Evolutionary conservation across 2,329 filamentous ascomycete genomes (phyloP), one percentile per base, ranked within the genome.

Genomic region (Pseudogymnoascus sp.): DNA sequence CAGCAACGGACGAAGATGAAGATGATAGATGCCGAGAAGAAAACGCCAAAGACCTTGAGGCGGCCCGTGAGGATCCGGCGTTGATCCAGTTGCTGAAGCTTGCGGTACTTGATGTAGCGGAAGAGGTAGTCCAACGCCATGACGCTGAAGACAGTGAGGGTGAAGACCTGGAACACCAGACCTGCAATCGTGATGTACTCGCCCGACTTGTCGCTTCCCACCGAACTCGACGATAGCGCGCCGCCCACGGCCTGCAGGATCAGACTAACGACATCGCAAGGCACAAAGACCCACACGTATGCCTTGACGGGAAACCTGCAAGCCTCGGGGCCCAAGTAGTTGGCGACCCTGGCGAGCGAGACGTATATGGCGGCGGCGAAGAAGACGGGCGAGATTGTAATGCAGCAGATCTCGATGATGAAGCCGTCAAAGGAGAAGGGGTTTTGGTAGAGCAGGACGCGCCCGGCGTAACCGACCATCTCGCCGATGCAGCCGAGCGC

Each of bases 381-480:
- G 69, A 87, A 88, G 1, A 85, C 85, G 0, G 86, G 86, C 0
- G 77, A 85, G 62, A 88, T 80, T 2, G 85, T 88, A 61, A 89
- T 75, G 65, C 80, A 83, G 68, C 81, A 78, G 39, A 86, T 80
- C 69, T 87, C 83, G 38, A 85, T 80, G 60, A 81, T 67, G 70
- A 82, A 82, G 18, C 74, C 73, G 43, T 72, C 70, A 64, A 77
- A 70, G 18, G 67, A 65, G 75, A 78, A 86, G 3, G 78, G 78
- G 67, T 87, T 79, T 39, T 78, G 58, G 68, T 78, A 79, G 67
- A 83, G 79, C 67, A 80, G 73, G 36, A 88, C 73, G 12, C 86
- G 78, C 2, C 81, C 85, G 0, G 70, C 72, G 65, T 88, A 88
- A 9, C 85, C 86, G 22, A 86, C 65, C 12, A 85, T 71, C 70